phyloP scores from a whole-genome alignment of 345 rosid species.

The Eucalyptus cloeziana region DNA sequence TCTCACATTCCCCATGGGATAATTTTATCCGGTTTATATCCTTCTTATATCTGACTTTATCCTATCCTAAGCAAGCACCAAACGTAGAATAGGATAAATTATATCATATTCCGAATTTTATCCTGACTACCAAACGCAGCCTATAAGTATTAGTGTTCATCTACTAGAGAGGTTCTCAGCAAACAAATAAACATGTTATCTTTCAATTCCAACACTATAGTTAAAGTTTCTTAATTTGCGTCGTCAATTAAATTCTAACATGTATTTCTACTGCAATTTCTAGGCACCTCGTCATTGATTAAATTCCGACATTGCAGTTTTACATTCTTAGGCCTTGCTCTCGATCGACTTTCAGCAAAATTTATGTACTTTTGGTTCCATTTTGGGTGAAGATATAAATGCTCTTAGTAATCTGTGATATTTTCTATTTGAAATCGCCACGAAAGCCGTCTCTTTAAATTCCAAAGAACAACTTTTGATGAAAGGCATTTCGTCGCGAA shows the following conservation, averaged over 20 bases:
- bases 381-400: not conserved
- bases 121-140: too few relatives aligned
- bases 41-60: too few relatives aligned
- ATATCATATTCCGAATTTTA: too few relatives aligned
- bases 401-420: not conserved
- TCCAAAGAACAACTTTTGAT: not conserved
- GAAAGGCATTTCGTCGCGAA: not conserved
- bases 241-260: not conserved
- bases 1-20: too few relatives aligned
- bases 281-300: not conserved
- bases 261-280: not conserved
- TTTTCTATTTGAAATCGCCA: not conserved
- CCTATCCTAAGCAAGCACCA: too few relatives aligned
- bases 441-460: not conserved
- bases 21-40: too few relatives aligned
- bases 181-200: not conserved
- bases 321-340: not conserved
- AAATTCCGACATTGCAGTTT: not conserved
- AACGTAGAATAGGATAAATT: too few relatives aligned
- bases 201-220: not conserved
- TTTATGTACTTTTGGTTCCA: not conserved
- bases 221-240: not conserved
- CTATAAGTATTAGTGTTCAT: not conserved
- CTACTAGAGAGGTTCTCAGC: rapidly evolving
- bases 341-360: not conserved